phyloP scores from a whole-genome alignment of 495 filamentous ascomycete genomes.

The Terfezia boudieri region DNA sequence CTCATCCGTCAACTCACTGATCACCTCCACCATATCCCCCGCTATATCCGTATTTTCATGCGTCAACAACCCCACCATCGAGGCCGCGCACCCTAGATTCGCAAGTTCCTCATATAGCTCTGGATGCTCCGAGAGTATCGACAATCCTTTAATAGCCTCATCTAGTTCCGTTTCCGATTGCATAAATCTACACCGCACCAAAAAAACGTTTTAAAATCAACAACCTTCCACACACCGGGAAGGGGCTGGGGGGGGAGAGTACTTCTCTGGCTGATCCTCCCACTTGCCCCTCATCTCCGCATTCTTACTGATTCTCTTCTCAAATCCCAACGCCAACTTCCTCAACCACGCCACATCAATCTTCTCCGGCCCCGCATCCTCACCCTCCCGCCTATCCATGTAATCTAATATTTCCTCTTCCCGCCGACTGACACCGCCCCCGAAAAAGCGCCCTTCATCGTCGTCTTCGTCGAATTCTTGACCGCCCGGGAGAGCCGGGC shows the following conservation, averaged over 20 bases:
- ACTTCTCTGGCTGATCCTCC: conserved; percentile 67
- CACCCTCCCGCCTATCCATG: conserved; percentile 46
- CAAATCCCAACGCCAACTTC: conserved; percentile 64
- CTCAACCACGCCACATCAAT: conserved; percentile 64
- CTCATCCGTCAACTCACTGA: conserved; percentile 83
- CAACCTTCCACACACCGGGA: not conserved
- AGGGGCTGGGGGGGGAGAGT: conserved; percentile 2
- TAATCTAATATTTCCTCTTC: conserved; percentile 78
- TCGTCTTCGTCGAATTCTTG: conserved; percentile 39
- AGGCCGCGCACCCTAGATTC: conserved; percentile 50
- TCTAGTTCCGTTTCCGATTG: conserved; percentile 78
- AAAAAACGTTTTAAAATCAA: not conserved
- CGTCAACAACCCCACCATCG: conserved; percentile 57
- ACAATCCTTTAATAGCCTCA: conserved; percentile 66
- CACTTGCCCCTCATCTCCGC: conserved; percentile 77
- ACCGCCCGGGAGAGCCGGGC: conserved; percentile 38
- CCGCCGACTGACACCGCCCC: conserved; percentile 61
- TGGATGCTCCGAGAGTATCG: conserved; percentile 68
- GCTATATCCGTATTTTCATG: conserved; percentile 98
- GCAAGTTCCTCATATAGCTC: conserved; percentile 69
- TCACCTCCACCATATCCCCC: conserved; percentile 73
- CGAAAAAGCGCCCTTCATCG: conserved; percentile 88
- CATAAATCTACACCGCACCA: conserved; percentile 36
- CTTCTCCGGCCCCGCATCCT: conserved; percentile 39
- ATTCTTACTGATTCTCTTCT: conserved; percentile 78